Evolutionary conservation across 2,329 filamentous ascomycete species (phyloP).

Genomic region (Neocucurbitaria cava): DNA sequence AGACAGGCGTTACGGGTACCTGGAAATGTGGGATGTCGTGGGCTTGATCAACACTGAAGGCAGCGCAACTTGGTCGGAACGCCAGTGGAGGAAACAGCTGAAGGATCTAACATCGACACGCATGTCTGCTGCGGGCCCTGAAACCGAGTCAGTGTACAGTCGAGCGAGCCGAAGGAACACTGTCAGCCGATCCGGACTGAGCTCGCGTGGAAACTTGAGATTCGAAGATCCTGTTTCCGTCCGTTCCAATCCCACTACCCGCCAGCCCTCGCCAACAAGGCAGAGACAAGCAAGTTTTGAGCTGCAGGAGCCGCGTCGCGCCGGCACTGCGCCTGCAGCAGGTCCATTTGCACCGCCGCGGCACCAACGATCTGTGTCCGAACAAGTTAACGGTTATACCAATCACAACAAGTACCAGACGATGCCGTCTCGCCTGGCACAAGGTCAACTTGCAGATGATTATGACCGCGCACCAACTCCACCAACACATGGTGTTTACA

Average conservation of each 20-base stretch:
- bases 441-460: conserved; percentile 40
- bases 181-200: conserved; percentile 50
- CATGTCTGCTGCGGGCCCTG: conserved; percentile 62
- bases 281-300: conserved; percentile 29
- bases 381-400: conserved; percentile 53
- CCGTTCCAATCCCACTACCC: conserved; percentile 54
- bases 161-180: conserved; percentile 53
- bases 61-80: conserved; percentile 79
- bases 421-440: conserved; percentile 49
- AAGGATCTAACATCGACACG: conserved; percentile 86
- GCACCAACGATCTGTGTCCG: conserved; percentile 59
- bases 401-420: conserved; percentile 51
- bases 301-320: conserved; percentile 44
- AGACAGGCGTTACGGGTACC: conserved; percentile 84
- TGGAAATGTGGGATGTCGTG: conserved; percentile 87
- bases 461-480: conserved; percentile 51
- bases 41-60: conserved; percentile 79
- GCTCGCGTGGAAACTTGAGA: conserved; percentile 44
- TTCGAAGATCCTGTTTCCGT: conserved; percentile 54
- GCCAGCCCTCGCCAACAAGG: conserved; percentile 52
- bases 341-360: conserved; percentile 35
- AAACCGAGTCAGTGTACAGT: conserved; percentile 47
- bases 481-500: conserved; percentile 46
- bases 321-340: conserved; percentile 53
- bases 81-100: conserved; percentile 86